A percentile compares a stretch with the other conserved stretches of the same genome.
These are phyloP conservation scores for Termitomyces sp. DNA, from an alignment of 768 basidiomycete species.

Conservation along the genomic window DNA sequence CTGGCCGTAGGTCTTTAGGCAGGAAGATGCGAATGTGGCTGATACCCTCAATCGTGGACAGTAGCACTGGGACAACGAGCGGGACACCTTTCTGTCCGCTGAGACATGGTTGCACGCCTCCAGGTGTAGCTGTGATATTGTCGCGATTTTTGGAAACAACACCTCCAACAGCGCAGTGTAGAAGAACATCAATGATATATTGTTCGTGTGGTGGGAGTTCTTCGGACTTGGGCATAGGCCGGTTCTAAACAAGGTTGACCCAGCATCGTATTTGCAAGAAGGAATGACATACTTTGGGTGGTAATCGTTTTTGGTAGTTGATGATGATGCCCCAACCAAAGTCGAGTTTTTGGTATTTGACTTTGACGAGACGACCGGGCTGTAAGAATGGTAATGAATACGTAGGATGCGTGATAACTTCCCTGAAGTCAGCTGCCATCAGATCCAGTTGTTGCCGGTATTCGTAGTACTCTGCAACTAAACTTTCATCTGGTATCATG, in stretches of 20 bases:
- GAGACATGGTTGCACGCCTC: conserved; percentile 72
- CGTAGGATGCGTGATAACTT: conserved; percentile 91
- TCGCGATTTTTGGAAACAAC: conserved; percentile 53
- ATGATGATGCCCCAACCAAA: conserved; percentile 97
- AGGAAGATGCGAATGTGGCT: conserved; percentile 83
- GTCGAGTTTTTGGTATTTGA: conserved; percentile 81
- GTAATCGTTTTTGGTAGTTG: conserved; percentile 83
- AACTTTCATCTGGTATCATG: conserved; percentile 76
- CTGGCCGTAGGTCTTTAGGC: conserved; percentile 83
- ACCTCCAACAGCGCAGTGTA: conserved; percentile 69
- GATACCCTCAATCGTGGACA: conserved; percentile 83
- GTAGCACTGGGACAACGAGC: conserved; percentile 81
- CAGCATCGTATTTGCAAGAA: neutral
- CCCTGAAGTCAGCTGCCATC: conserved; percentile 81
- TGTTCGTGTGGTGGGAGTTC: conserved; percentile 80
- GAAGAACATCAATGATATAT: conserved; percentile 89
- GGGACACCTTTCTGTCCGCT: conserved; percentile 70
- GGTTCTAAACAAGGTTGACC: conserved; percentile 35
- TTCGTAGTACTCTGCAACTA: conserved; percentile 88
- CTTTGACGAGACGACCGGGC: conserved; percentile 85
- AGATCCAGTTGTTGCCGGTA: conserved; percentile 90
- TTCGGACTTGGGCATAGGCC: conserved; percentile 61
- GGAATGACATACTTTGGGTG: conserved; percentile 58
- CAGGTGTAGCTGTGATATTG: conserved; percentile 49
- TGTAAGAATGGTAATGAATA: conserved; percentile 95